These are phyloP conservation scores for Microstegium vimineum DNA, from an alignment of 176 grass and related monocot species.

Conservation along the genomic window DNA sequence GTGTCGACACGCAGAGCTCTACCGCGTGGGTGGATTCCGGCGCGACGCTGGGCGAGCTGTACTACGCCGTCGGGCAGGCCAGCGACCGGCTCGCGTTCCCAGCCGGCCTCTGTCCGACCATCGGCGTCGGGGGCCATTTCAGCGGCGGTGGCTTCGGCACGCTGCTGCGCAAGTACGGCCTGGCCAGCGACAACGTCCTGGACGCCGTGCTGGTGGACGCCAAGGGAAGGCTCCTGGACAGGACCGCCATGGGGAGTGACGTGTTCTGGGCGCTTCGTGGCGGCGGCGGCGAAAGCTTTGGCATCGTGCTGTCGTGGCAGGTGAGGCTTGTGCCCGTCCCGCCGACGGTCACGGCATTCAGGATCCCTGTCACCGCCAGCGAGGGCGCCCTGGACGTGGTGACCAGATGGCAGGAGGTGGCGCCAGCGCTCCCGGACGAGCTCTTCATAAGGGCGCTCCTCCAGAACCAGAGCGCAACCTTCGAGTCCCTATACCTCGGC, in stretches of 20 bases:
- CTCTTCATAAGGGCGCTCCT: constrained; percentile 25
- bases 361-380: neutral
- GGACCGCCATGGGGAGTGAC: constrained; percentile 36
- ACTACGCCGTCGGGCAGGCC: constrained; percentile 42
- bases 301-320: constrained; percentile 53
- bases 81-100: constrained; percentile 41
- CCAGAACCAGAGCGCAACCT: neutral
- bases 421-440: constrained; percentile 29
- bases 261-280: constrained; percentile 54
- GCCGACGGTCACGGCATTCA: constrained; percentile 35
- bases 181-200: constrained; percentile 50
- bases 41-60: constrained; percentile 52
- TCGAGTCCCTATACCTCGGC: constrained; percentile 46
- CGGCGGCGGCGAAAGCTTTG: constrained; percentile 57
- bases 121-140: constrained; percentile 51
- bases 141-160: constrained; percentile 65
- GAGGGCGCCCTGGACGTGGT: constrained; percentile 37
- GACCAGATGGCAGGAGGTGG: constrained; percentile 46
- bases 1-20: neutral
- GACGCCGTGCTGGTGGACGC: constrained; percentile 52
- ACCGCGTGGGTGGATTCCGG: constrained; percentile 68
- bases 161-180: constrained; percentile 54
- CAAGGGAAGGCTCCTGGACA: constrained; percentile 40
- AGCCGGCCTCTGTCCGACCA: constrained; percentile 50
- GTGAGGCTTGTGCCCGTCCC: constrained; percentile 44